phyloP scores from a whole-genome alignment of 352 stramenopile species.

The Globisporangium solare region DNA sequence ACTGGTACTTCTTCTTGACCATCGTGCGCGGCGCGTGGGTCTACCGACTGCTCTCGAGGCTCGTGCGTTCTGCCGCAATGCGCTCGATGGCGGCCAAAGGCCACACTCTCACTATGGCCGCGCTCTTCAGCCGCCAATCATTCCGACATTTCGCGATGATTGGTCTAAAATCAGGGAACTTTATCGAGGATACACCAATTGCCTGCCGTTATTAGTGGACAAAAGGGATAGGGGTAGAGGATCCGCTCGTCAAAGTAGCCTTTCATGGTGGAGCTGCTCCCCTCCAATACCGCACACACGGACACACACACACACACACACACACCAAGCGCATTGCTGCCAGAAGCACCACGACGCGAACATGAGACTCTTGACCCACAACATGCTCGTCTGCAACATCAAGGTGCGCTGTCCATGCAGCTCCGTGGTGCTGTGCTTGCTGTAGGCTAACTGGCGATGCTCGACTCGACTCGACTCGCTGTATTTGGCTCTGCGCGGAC shows the following conservation, averaged over 20 bases:
- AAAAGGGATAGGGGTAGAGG: slow-evolving; percentile 5
- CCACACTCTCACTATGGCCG: slow-evolving; percentile 7
- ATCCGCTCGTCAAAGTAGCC: not conserved
- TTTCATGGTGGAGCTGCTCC: not conserved
- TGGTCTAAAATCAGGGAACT: slow-evolving; percentile 17
- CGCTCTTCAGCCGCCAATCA: slow-evolving; percentile 29
- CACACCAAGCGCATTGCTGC: not conserved
- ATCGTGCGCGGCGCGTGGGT: slow-evolving; percentile 52
- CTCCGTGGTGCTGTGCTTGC: no score
- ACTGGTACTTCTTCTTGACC: slow-evolving; percentile 99
- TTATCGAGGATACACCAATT: slow-evolving; percentile 11
- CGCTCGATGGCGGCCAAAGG: slow-evolving; percentile 8
- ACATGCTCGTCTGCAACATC: slow-evolving; percentile 87
- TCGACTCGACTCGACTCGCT: not conserved
- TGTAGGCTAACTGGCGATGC: not conserved
- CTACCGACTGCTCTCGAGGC: slow-evolving; percentile 1
- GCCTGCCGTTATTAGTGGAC: slow-evolving; percentile 4
- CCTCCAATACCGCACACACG: slow-evolving; percentile 3
- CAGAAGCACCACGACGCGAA: slow-evolving; percentile 9
- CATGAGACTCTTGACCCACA: slow-evolving; percentile 84
- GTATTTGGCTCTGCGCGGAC: slow-evolving; percentile 2
- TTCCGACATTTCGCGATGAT: slow-evolving; percentile 20
- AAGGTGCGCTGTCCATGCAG: slow-evolving; percentile 29
- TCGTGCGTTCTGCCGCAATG: slow-evolving; percentile 4
- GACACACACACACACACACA: slow-evolving; percentile 1